Evolutionary conservation across 441 rosid species (phyloP).

Genomic region (Bruguiera hainesii): DNA sequence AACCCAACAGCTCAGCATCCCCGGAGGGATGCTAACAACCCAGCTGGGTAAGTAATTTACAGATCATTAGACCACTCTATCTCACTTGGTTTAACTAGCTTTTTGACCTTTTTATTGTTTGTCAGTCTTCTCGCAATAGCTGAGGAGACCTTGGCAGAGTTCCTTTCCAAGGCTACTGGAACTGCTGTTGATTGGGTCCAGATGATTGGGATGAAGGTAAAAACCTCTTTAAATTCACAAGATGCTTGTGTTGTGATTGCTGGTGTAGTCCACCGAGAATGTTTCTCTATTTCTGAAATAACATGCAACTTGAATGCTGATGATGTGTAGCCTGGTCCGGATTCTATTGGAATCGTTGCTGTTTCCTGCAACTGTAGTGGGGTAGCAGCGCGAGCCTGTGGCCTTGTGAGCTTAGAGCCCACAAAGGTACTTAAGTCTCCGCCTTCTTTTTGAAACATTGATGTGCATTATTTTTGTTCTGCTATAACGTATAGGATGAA

Average conservation of each 20-base stretch:
- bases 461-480: neutral
- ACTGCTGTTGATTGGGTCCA: conserved; percentile 99
- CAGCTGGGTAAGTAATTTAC: conserved; percentile 68
- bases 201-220: conserved; percentile 99
- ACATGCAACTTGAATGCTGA: conserved; percentile 8
- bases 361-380: conserved; percentile 94
- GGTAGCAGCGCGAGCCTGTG: conserved; percentile 99
- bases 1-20: conserved; percentile 87
- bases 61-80: neutral
- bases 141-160: conserved; percentile 99
- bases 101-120: conserved; percentile 8
- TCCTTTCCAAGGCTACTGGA: conserved; percentile 99
- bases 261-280: neutral
- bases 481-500: conserved; percentile 10
- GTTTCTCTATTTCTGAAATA: neutral
- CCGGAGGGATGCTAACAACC: conserved; percentile 88
- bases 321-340: conserved; percentile 95
- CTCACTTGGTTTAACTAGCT: conserved; percentile 4
- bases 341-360: conserved; percentile 98
- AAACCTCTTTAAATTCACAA: neutral
- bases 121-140: conserved; percentile 83
- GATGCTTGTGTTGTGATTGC: neutral
- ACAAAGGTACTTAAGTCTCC: conserved; percentile 49
- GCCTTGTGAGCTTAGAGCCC: conserved; percentile 99
- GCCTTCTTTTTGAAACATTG: neutral